Evolutionary conservation across 2,329 filamentous ascomycete genomes (phyloP), one percentile per base, ranked within the genome.

Genomic region (Microthyrium microscopicum): DNA sequence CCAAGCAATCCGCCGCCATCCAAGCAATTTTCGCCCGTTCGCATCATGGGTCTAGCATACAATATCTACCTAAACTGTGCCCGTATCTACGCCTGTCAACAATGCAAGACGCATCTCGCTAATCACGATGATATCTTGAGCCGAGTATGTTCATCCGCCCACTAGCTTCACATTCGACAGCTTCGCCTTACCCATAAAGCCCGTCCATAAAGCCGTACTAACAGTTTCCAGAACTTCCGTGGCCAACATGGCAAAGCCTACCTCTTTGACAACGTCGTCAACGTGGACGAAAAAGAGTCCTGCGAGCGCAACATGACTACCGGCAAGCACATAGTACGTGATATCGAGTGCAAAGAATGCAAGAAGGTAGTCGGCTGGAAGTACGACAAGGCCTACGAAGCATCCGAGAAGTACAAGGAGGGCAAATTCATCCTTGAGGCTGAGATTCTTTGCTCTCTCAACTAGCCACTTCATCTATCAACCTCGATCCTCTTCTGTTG

Each of bases 181-280:
- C 16, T 12, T 30, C 33, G 18, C n/a, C 15, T 29, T 26, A 27
- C 30, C 18, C 31, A 20, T 31, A 29, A 32, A 34, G 12, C 31
- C 26, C 26, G 30, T 30, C 29, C 41, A 37, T 29, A 16, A 16
- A 27, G n/a, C n/a, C 33, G 29, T 20, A 9, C 16, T 17, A 21
- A 25, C 15, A 15, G 12, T 16, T 5, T 13, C 16, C 54, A 95
- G 84, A 94, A 92, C 61, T 98, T 98, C 64, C 83, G 89, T 41
- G 89, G 89, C 49, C 87, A 95, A 56, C 87, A 95, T 56, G 89
- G 89, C 52, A 95, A 95, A 61, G 89, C 89, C 36, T 98, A 85
- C 59, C 77, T 98, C 44, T 95, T 98, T 67, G 80, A 87, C 58
- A 73, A 56, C 41, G 89, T 98, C 35, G 89, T 98, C 56, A 98